Evolutionary conservation across 768 basidiomycete genomes (phyloP), one percentile per base, ranked within the genome.

Genomic region (Amanita phalloides): DNA sequence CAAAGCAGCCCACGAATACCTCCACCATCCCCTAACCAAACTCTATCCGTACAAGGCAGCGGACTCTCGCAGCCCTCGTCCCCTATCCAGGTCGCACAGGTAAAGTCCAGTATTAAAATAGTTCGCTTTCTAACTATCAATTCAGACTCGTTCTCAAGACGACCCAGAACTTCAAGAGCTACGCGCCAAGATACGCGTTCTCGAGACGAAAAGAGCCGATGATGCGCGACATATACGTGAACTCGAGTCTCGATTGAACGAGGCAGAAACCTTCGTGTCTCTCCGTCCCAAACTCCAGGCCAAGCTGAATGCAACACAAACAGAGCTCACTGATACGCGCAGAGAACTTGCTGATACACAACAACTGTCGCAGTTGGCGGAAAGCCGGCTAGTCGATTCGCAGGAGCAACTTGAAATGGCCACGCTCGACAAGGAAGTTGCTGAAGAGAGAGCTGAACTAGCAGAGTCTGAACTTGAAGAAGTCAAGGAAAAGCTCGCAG

Each of bases 401-500:
- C 81, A 87, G 48, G 95, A 97, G 53, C 90, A 94, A 62, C 68
- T 98, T 36, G 96, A 99, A 69, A 92, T 97, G 86, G 76, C 82
- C 2, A 89, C 89, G 77, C 68, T 99, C 58, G 96, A 99, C 64
- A 92, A 91, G 68, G 96, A 99, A 64, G 82, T 98, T 36, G 94
- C 95, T 0, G 96, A 98, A 62, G 95, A 97, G 65, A 81, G 81
- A 54, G 84, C 88, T 0, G 95, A 97, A 65, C 62, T 79, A 2
- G 84, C 84, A 0, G 84, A 91, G 62, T 66, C 73, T 0, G 91
- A 93, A 61, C 60, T 93, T 46, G 90, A 88, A 58, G 86, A 84
- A 49, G 61, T 85, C 53, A 86, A 76, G 59, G 95, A 97, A 66
- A 78, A 74, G 57, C 55, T 90, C 45, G 89, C 86, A 5, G 78